Base-by-base conservation (phyloP, 192 early-diverging fungal genomes). In the Coemansia sp. region DNA sequence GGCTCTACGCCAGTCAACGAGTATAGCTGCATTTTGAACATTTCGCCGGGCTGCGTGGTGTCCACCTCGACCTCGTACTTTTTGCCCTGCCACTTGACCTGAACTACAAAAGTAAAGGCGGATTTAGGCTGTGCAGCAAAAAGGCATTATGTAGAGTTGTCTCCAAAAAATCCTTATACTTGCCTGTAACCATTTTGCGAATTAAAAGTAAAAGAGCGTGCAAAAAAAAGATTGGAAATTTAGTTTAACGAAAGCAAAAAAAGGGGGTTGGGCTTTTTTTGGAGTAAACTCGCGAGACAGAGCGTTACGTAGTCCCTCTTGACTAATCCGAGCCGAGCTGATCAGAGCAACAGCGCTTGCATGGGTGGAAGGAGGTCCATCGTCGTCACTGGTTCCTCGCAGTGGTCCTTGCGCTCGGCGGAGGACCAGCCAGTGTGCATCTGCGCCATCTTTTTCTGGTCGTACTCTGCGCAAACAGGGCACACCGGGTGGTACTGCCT, bases 41-140 rank as follows among this genome's bases (percentile, higher is more conserved):
- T 89, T 69, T 50, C 48, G 48, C 48, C 48, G 23, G 93, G 83
- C 66, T 92, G 88, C 28, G 87, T 77, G 1, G 86, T 70, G 59
- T 93, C 94, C 31, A 94, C 66, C 39, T 92, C 89, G 21, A 97
- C 75, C 16, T 86, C 72, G 60, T 92, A 93, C 74, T 94, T 95
- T 66, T 95, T 88, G 63, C 90, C 90, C 72, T 85, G 89, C 94
- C 94, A 97, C 70, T 94, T 99, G 45, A 99, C 91, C 39, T 78
- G 77, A 34, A 98, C 93, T 90, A 74, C 25, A 42, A 39, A 45
- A 56, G 21, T 16, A 18, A 48, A 34, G 20, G 28, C 12, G 14
- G 38, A 33, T 37, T n/a, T 18, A 69, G 28, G 18, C 43, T 18
- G n/a, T 21, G 43, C 1, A 6, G 6, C 8, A 20, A 18, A 20